Evolutionary conservation across 2,329 filamentous ascomycete genomes (phyloP), one percentile per base, ranked within the genome.

Genomic region (Epichloe sylvatica): DNA sequence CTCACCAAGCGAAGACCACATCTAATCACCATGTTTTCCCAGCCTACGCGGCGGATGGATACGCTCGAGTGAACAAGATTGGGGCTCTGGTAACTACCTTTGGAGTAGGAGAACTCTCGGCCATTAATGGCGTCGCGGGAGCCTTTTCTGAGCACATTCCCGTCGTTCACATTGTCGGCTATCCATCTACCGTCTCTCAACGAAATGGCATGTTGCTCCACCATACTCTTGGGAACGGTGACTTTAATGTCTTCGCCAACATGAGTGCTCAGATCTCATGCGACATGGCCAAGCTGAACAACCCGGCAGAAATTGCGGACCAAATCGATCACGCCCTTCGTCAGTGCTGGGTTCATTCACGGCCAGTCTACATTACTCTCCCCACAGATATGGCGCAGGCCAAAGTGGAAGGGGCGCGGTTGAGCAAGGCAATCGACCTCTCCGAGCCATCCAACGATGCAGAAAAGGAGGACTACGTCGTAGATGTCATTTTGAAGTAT

Each of bases 351-450:
- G 66, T 86, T 42, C 73, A 77, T 50, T 86, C 82, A 53, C 77
- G 84, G 19, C 89, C 89, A 3, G 85, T 94, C 46, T 94, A 94
- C 66, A 81, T 94, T 57, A 83, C 83, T 62, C 71, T 94, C 8
- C 87, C 89, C 2, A 86, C 84, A 15, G 86, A 94, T 62, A 84
- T 92, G 74, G 80, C 86, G 9, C 70, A 80, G 56, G 77, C 80
- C 63, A 86, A 90, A 66, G 70, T 94, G 23, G 83, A 91, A 61
- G 87, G 85, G 36, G 74, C 77, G 44, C 72, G 82, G 7, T 73
- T 94, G 12, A 75, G 81, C n/a, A 81, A 72, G 0, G 80, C 80
- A 0, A 79, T 95, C 52, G 77, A 89, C 59, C 68, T 91, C 2
- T 64, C 70, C 1, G 76, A 80, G 50, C 77, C 80, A 1, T 53